Conservation (phyloP, 345 rosid species). For the Angophora floribunda region DNA sequence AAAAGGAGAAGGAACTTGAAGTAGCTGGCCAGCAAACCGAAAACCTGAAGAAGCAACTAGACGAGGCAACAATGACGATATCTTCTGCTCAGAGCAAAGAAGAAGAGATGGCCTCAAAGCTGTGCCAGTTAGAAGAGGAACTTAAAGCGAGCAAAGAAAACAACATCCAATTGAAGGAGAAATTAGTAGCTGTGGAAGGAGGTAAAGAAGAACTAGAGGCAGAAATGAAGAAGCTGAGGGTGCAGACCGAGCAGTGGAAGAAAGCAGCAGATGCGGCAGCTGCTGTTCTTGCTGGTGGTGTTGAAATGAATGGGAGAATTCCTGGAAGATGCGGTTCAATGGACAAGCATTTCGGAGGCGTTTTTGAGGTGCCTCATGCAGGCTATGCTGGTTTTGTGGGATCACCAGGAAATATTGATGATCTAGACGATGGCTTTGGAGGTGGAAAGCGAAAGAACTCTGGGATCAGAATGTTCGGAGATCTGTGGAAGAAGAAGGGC, state of each 20-base stretch:
- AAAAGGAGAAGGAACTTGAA: conserved; percentile 47
- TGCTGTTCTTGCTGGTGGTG: conserved; percentile 63
- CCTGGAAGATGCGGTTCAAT: conserved; percentile 58
- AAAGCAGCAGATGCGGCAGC: conserved; percentile 98
- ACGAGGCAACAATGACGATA: conserved; percentile 21
- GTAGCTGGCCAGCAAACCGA: conserved; percentile 37
- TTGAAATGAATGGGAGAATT: conserved; percentile 50
- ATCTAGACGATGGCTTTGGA: conserved; percentile 51
- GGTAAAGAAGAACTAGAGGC: conserved; percentile 52
- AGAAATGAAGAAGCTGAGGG: conserved; percentile 77
- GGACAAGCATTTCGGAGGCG: conserved; percentile 58
- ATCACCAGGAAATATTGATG: conserved; percentile 50
- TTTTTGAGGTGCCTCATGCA: conserved; percentile 31
- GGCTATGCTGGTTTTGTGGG: conserved; percentile 44
- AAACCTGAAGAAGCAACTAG: conserved; percentile 43
- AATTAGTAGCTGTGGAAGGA: conserved; percentile 42
- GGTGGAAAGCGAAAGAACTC: conserved; percentile 68
- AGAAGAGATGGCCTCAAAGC: conserved; percentile 32
- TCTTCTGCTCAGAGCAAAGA: conserved; percentile 32
- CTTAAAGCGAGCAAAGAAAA: conserved; percentile 45
- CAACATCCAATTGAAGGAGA: conserved; percentile 29
- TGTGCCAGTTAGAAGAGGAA: conserved; percentile 46
- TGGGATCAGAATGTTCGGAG: conserved; percentile 78
- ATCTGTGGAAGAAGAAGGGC: conserved; percentile 76
- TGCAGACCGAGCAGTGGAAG: conserved; percentile 94